phyloP scores from a whole-genome alignment of 192 early-diverging fungal species.

The Piromyces finnis region DNA sequence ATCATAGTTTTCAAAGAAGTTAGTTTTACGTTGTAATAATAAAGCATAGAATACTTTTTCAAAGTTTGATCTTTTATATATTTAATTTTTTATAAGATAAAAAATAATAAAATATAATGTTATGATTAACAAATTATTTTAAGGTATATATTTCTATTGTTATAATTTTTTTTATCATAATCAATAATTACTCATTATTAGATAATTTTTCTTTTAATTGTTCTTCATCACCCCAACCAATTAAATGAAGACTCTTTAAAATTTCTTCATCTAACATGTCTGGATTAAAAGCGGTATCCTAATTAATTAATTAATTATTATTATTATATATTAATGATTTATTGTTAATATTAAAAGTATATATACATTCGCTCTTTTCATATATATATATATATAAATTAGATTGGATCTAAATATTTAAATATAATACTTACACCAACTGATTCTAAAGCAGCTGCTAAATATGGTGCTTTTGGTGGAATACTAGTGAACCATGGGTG shows the following conservation, averaged over 20 bases:
- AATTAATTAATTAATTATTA: slow-evolving; percentile 2
- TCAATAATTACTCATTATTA: slow-evolving; percentile 4
- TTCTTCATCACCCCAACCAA: slow-evolving; percentile 26
- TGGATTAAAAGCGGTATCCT: neutral
- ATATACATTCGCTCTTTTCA: too few relatives aligned
- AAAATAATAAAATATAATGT: too few relatives aligned
- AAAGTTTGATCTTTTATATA: neutral
- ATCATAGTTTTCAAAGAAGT: slow-evolving; percentile 28
- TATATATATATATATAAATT: too few relatives aligned
- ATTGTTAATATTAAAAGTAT: too few relatives aligned
- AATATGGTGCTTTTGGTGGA: neutral
- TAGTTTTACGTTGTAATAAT: slow-evolving; percentile 18
- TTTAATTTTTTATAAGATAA: too few relatives aligned
- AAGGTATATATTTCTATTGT: too few relatives aligned
- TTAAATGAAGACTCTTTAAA: slow-evolving; percentile 13
- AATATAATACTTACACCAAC: neutral
- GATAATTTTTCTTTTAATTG: slow-evolving; percentile 7
- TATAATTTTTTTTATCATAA: too few relatives aligned
- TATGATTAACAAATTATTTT: too few relatives aligned
- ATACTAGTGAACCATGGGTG: slow-evolving; percentile 37
- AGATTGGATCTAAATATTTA: too few relatives aligned
- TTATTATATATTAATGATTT: neutral
- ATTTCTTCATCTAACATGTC: slow-evolving; percentile 19
- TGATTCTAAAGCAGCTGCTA: neutral
- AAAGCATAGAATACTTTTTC: slow-evolving; percentile 39